Evolutionary conservation across 192 early-diverging fungal species (phyloP).

Genomic region (Linnemannia schmuckeri): DNA sequence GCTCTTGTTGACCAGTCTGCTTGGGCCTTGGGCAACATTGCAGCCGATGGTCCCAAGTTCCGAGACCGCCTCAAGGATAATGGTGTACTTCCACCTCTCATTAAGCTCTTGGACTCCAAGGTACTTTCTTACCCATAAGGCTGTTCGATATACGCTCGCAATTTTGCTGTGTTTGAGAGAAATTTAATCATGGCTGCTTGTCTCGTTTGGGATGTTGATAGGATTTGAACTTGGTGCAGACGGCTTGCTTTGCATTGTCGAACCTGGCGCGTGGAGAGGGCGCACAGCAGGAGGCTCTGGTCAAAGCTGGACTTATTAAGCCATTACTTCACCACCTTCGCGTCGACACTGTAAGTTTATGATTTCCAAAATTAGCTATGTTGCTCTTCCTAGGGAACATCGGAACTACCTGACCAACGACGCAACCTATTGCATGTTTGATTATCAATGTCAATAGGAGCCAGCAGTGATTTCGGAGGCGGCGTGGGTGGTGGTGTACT

Average conservation of each 20-base stretch:
- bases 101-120: constrained; percentile 76
- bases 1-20: constrained; percentile 89
- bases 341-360: constrained; percentile 56
- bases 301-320: constrained; percentile 60
- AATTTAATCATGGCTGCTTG: background rate
- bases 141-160: too few relatives aligned
- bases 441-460: constrained; percentile 26
- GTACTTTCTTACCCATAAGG: constrained; percentile 20
- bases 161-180: background rate
- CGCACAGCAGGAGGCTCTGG: constrained; percentile 64
- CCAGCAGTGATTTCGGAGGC: constrained; percentile 71
- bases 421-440: background rate
- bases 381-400: background rate
- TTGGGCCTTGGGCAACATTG: constrained; percentile 96
- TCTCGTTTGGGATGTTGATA: constrained; percentile 3
- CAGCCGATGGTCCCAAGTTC: constrained; percentile 82
- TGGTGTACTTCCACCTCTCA: constrained; percentile 81
- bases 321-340: constrained; percentile 65
- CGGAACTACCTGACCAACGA: too few relatives aligned
- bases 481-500: constrained; percentile 75
- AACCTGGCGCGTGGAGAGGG: constrained; percentile 77
- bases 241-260: constrained; percentile 79
- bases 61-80: constrained; percentile 80
- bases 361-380: too few relatives aligned
- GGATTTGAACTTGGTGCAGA: constrained; percentile 69